Base-by-base conservation (phyloP, 148 eudicot genomes). In the Linanthus parryae region DNA sequence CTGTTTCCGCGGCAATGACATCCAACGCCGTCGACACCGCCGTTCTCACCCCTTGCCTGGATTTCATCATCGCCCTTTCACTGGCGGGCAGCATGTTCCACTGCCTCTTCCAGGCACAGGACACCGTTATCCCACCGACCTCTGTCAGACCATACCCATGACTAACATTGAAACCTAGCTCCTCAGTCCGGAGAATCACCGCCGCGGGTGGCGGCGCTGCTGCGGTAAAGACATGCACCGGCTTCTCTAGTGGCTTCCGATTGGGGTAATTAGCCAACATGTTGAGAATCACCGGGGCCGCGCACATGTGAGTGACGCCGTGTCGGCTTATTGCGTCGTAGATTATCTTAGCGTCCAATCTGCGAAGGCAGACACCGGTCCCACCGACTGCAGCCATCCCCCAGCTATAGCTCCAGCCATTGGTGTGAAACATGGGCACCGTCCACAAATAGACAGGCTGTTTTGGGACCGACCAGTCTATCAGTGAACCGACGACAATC, bases 321-420 rank as follows among this genome's bases (percentile, higher is more conserved):
- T 49, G 37, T 1, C 9, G 13, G 23, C 18, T 23, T n/a, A 49
- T 49, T 16, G 54, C 54, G 19, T 15, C 22, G 19, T 49, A 49
- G 12, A 49, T 15, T 9, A 18, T 17, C 15, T 35, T 21, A 13
- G 54, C 36, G 54, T 49, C 54, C 54, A 49, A 35, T 49, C 13
- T 49, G 38, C 54, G 54, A 8, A 49, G 12, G 14, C 54, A 49
- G 8, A 49, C 19, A 7, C 31, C 31, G 37, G 54, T 29, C 23
- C 54, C 54, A n/a, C 54, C 54, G 15, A 49, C 54, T 0, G 54
- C 54, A 7, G 54, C 54, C 54, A 49, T 49, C 4, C 54, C 54
- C 54, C 54, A 49, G 7, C 36, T 49, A 3, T 28, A 49, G 23
- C 37, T 28, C 54, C 54, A 49, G 0, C 54, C 54, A 30, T 49